Evolutionary conservation across 306 rosid genomes (phyloP).

Genomic region (Crotalaria pallida): DNA sequence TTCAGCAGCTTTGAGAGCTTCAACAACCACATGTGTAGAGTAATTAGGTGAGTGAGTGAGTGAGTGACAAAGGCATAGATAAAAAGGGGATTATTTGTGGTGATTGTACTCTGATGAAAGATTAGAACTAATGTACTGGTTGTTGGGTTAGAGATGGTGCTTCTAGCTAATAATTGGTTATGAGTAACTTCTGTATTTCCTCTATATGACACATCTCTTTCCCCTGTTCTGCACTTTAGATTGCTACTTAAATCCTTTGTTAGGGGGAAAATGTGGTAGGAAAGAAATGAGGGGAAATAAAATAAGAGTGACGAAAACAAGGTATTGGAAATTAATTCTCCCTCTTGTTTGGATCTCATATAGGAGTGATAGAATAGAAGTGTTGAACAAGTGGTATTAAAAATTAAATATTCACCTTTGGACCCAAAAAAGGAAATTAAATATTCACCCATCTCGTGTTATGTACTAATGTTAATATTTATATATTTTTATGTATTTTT

Average conservation of each 20-base stretch:
- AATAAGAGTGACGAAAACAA: background rate
- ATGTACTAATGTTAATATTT: background rate
- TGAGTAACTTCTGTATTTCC: background rate
- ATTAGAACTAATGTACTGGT: background rate
- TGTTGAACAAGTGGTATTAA: background rate
- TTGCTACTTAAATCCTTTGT: background rate
- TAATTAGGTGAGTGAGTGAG: too few relatives aligned
- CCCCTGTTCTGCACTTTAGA: background rate
- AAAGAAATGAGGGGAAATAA: background rate
- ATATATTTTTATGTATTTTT: too few relatives aligned
- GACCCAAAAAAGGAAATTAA: too few relatives aligned
- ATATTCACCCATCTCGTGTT: background rate
- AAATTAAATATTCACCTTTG: too few relatives aligned
- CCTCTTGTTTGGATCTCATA: background rate
- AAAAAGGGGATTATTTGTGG: background rate
- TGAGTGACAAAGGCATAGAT: too few relatives aligned
- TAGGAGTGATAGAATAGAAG: background rate
- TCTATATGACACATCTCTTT: background rate
- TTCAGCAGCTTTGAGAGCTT: too few relatives aligned
- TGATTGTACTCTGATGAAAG: conserved; percentile 10
- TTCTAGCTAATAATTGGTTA: background rate
- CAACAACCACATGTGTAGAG: too few relatives aligned
- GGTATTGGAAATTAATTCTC: background rate
- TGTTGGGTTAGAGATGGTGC: background rate
- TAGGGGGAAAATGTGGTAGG: background rate